Percentiles rank a stretch among this genome's conserved stretches.
Evolutionary conservation across 2,329 filamentous ascomycete genomes (phyloP).

Genomic region (Rachicladosporium sp.): DNA sequence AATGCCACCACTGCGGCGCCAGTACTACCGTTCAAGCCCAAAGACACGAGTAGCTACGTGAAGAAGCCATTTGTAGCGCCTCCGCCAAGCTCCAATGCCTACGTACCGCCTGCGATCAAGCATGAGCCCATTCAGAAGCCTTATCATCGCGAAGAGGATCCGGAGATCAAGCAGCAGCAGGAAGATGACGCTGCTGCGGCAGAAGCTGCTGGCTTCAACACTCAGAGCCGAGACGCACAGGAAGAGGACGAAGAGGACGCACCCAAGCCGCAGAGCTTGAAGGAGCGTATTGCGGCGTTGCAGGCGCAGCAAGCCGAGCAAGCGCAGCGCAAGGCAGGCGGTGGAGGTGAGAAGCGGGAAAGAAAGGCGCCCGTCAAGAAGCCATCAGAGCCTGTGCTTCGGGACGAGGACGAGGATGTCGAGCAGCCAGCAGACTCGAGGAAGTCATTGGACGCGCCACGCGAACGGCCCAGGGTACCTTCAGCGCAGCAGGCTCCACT

Average conservation of each 20-base stretch:
- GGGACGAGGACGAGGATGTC: slow-evolving; percentile 25
- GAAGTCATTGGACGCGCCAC: slow-evolving; percentile 25
- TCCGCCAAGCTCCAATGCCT: slow-evolving; percentile 84
- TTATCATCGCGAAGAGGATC: slow-evolving; percentile 81
- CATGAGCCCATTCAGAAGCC: slow-evolving; percentile 54
- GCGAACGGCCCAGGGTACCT: slow-evolving; percentile 25
- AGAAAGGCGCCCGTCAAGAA: slow-evolving; percentile 56
- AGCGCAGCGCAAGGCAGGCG: slow-evolving; percentile 68
- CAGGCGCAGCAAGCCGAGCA: slow-evolving; percentile 92
- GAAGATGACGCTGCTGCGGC: slow-evolving; percentile 54
- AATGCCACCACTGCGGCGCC: slow-evolving; percentile 81
- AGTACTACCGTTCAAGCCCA: slow-evolving; percentile 78
- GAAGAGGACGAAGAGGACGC: slow-evolving; percentile 57
- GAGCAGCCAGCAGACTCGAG: slow-evolving; percentile 24
- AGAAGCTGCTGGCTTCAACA: slow-evolving; percentile 50
- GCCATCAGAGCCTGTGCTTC: slow-evolving; percentile 33
- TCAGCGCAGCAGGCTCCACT: slow-evolving; percentile 23
- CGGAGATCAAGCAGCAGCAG: slow-evolving; percentile 49
- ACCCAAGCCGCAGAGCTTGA: slow-evolving; percentile 84
- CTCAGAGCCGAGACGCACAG: slow-evolving; percentile 27
- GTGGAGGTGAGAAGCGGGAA: slow-evolving; percentile 69
- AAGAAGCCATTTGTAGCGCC: slow-evolving; percentile 96
- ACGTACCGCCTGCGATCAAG: slow-evolving; percentile 65
- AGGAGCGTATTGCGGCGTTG: slow-evolving; percentile 85
- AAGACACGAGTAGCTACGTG: slow-evolving; percentile 59